Conservation (phyloP, 1,284 basidiomycete species). For the Ustilago loliicola region DNA sequence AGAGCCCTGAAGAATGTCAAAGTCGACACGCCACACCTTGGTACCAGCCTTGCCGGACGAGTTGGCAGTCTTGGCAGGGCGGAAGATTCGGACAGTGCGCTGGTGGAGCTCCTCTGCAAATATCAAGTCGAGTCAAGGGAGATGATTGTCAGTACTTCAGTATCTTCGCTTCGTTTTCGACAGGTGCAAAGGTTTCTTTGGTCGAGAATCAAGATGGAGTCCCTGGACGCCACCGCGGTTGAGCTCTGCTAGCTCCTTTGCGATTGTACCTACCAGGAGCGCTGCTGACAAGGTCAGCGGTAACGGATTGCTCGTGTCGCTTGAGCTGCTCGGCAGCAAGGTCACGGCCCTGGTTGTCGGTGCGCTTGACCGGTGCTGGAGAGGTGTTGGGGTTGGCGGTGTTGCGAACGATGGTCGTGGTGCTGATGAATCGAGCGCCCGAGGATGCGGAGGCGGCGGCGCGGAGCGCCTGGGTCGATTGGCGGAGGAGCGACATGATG, state of each 20-base stretch:
- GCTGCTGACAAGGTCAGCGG: constrained; percentile 58
- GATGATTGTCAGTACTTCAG: background rate
- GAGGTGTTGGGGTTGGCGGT: constrained; percentile 40
- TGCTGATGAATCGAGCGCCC: constrained; percentile 47
- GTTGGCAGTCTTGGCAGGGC: constrained; percentile 94
- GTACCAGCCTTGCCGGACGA: constrained; percentile 89
- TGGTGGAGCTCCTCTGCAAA: constrained; percentile 83
- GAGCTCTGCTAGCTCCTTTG: background rate
- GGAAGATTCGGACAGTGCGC: constrained; percentile 90
- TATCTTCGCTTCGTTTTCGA: background rate
- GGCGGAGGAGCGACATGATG: constrained; percentile 41
- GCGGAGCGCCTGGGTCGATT: constrained; percentile 49
- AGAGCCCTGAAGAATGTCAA: constrained; percentile 87
- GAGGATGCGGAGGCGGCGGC: constrained; percentile 35
- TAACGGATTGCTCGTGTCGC: constrained; percentile 46
- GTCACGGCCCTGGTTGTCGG: constrained; percentile 46
- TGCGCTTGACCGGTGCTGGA: constrained; percentile 36
- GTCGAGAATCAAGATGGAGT: background rate
- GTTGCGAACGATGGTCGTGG: constrained; percentile 39
- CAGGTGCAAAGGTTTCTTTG: background rate
- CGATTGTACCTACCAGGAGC: constrained; percentile 57
- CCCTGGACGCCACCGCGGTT: background rate
- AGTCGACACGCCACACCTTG: constrained; percentile 93
- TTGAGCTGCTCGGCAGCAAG: constrained; percentile 59
- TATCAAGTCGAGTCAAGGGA: background rate